Base-by-base conservation (phyloP, 768 basidiomycete species). In the Collybia mongolica region DNA sequence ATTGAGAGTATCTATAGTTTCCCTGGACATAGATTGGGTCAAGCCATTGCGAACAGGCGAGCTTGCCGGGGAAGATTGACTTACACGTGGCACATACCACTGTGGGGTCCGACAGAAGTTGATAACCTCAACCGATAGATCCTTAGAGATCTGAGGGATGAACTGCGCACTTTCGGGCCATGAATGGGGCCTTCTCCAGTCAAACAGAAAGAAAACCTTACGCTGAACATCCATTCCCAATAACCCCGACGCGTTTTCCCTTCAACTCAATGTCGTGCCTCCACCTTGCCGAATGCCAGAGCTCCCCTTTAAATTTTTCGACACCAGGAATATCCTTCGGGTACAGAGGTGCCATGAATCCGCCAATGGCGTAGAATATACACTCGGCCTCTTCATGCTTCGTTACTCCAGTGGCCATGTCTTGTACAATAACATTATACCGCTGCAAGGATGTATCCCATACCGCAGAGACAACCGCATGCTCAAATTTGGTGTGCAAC, bases 171-270 rank as follows among this genome's bases (percentile, higher is more conserved):
- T 84, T 62, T 32, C 12, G 24, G 36, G 24, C 23, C 29, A 17
- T 37, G 17, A 53, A 15, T 43, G 35, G 49, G 9, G 29, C 56
- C 6, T 29, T 15, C 18, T 14, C 19, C 19, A 38, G 7, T 35
- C 6, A 17, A 51, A 37, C 36, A 3, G 37, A 22, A 42, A 47
- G 38, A 51, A 50, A 57, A 54, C 70, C 74, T 56, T 58, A 82
- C 74, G 75, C 82, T 37, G 79, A 81, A 53, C 77, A 83, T 3
- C 82, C 84, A 58, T 84, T 84, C 35, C 83, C 84, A 58, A 85
- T 77, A 12, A 86, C 77, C 1, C 78, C 83, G 6, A 87, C 73
- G 22, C 71, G 67, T 63, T 82, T 83, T 1, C 75, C 76, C 50
- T 65, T 66, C 48, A 85, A 59, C 39, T 71, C 60, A 15, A 84